Percentiles rank a stretch among this genome's conserved stretches.
Conservation (phyloP, 345 rosid species). For the Draba incana region DNA sequence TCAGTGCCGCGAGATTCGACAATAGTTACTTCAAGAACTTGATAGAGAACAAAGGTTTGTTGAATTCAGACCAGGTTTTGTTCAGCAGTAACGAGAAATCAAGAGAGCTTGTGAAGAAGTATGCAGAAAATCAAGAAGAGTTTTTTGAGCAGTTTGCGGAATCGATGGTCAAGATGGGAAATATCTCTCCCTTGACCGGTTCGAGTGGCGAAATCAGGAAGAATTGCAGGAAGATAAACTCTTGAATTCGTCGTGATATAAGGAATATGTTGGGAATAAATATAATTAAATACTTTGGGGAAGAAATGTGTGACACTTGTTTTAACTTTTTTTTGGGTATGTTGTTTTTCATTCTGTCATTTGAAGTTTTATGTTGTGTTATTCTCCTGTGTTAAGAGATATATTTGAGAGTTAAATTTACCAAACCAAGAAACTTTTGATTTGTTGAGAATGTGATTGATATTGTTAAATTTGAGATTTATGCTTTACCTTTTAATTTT, state of each 20-base stretch:
- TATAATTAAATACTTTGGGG: not conserved
- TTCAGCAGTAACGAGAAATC: constrained; percentile 60
- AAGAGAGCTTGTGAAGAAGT: constrained; percentile 69
- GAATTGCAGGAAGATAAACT: constrained; percentile 74
- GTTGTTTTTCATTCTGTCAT: constrained; percentile 11
- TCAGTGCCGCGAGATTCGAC: constrained; percentile 64
- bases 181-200: constrained; percentile 82
- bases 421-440: not conserved
- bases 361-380: constrained; percentile 30
- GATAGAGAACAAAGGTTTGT: constrained; percentile 67
- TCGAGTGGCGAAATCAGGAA: constrained; percentile 79
- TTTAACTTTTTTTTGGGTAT: not conserved
- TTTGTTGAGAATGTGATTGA: too few relatives aligned
- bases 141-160: constrained; percentile 79
- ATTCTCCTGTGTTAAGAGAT: constrained; percentile 1
- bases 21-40: constrained; percentile 85
- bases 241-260: constrained; percentile 27
- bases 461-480: too few relatives aligned
- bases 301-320: constrained; percentile 17
- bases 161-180: constrained; percentile 93
- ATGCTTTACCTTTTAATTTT: too few relatives aligned
- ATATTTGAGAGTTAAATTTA: not conserved
- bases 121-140: constrained; percentile 60
- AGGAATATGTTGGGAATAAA: not conserved
- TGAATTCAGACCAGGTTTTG: constrained; percentile 81